Base-by-base conservation (phyloP, 2,329 filamentous ascomycete species). In the Teratosphaeria pseudoeucalypti region DNA sequence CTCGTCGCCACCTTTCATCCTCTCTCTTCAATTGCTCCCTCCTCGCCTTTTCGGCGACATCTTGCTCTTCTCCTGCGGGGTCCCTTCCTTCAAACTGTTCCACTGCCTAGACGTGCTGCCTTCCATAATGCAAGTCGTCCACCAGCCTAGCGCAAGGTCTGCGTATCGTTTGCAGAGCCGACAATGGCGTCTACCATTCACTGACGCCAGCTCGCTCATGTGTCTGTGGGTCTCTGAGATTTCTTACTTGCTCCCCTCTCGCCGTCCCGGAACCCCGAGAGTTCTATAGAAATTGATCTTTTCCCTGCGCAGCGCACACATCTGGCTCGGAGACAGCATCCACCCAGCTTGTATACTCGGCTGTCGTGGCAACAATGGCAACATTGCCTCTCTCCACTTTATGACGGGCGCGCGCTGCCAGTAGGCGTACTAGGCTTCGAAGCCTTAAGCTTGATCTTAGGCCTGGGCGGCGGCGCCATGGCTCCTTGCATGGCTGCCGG, bases 381-480 rank as follows among this genome's bases (percentile, higher is more conserved):
- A 43, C 37, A 43, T 43, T 14, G 37, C 37, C 43, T 23, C 10
- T 49, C 43, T 10, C 43, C 43, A 10, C 19, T 19, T n/a, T 23
- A 49, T n/a, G 43, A n/a, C 43, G 43, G 19, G 6, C 43, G 19
- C 6, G 16, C 43, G 23, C 43, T 23, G 23, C 43, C 43, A 43
- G 14, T 43, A 29, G 53, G 14, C 2, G 26, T 12, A 54, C 53
- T 54, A 23, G 53, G 53, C 34, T 34, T 54, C 53, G 27, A 37
- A 16, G 27, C 53, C 57, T 63, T 63, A 9, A 65, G 34, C 43
- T 52, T 65, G 12, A 65, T 49, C 56, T 62, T 65, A 37, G 61
- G 59, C 59, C 60, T 63, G 12, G 60, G 60, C 5, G 58, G 63
- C 26, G 58, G 56, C 29, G 60, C 52, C 59, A 60, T 61, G 23